Evolutionary conservation across 306 rosid genomes (phyloP), one percentile per base, ranked within the genome.

Genomic region (Cucurbita argyrosperma): DNA sequence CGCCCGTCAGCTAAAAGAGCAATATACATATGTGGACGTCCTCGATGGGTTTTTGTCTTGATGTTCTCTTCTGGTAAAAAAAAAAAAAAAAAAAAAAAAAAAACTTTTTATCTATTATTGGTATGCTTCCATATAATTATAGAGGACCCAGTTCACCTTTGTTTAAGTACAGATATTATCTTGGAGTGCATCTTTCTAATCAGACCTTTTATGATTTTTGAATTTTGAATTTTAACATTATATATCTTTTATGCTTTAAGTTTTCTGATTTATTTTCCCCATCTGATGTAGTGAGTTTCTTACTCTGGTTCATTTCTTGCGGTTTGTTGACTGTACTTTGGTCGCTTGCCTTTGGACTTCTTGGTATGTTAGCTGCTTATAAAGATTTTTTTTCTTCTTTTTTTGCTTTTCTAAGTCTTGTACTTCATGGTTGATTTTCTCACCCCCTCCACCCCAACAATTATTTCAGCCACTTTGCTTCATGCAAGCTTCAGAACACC

Each of bases 401-500:
- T 4, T 45, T 8, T 46, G 51, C 4, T 10, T 46, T 46, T 46
- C 13, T 45, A 55, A 46, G 47, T 6, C 68, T 50, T 66, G 10
- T 54, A 16, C 66, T 76, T 43, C 50, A 39, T 79, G 67, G 62
- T 71, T 77, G 74, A 51, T 80, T 46, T 63, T 71, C 14, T 77
- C 54, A 58, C 51, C 66, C 39, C 57, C 49, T 46, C 21, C 52
- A 58, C 76, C 68, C 51, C 72, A 8, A 23, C 19, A 47, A 68
- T 19, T 4, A 26, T 70, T 23, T 49, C 88, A 94, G 99, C 85
- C 39, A 89, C 97, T 49, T 76, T 94, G 77, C 85, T 89, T 76
- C 99, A 94, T 71, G 99, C 99, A 78, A 94, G 99, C 88, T 82
- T 94, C 83, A 87, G 99, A 85, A 94, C 97, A 61, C 99, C 99